Conservation (phyloP, 495 filamentous ascomycete species). For the Chaetomium cochliodes region DNA sequence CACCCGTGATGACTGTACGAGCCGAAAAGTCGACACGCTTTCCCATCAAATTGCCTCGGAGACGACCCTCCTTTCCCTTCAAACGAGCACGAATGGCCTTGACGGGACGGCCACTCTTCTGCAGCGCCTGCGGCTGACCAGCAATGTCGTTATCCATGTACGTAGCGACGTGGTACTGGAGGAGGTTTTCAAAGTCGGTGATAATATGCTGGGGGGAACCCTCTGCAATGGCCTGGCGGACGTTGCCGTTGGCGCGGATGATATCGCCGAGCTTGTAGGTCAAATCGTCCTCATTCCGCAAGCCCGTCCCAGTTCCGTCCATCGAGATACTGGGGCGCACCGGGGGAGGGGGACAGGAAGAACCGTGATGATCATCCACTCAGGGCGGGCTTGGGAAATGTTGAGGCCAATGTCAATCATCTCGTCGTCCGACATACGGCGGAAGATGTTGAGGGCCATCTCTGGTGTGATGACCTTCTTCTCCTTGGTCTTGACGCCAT, state of each 20-base stretch:
- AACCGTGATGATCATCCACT: conserved; percentile 98
- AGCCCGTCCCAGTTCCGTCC: conserved; percentile 80
- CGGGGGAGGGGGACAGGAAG: conserved; percentile 93
- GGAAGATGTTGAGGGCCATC: conserved; percentile 80
- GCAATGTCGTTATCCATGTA: conserved; percentile 99
- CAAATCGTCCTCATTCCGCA: conserved; percentile 95
- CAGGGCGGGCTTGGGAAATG: conserved; percentile 88
- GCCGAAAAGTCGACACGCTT: conserved; percentile 99
- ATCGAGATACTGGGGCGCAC: conserved; percentile 94
- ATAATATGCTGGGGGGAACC: conserved; percentile 87
- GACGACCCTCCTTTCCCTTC: conserved; percentile 96
- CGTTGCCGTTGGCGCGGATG: conserved; percentile 94
- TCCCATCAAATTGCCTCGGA: conserved; percentile 98
- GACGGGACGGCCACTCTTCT: conserved; percentile 92
- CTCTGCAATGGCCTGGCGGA: conserved; percentile 80
- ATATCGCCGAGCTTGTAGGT: conserved; percentile 99
- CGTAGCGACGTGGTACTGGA: conserved; percentile 98
- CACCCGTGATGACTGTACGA: conserved; percentile 98
- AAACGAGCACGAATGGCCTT: conserved; percentile 94
- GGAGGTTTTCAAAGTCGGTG: conserved; percentile 80
- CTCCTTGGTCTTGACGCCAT: conserved; percentile 77
- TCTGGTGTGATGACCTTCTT: conserved; percentile 82
- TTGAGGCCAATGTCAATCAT: conserved; percentile 85
- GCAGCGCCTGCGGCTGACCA: conserved; percentile 89
- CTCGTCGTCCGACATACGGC: conserved; percentile 74